Evolutionary conservation across 75 land plant genomes (phyloP).

Genomic region (Pinus albicaulis): DNA sequence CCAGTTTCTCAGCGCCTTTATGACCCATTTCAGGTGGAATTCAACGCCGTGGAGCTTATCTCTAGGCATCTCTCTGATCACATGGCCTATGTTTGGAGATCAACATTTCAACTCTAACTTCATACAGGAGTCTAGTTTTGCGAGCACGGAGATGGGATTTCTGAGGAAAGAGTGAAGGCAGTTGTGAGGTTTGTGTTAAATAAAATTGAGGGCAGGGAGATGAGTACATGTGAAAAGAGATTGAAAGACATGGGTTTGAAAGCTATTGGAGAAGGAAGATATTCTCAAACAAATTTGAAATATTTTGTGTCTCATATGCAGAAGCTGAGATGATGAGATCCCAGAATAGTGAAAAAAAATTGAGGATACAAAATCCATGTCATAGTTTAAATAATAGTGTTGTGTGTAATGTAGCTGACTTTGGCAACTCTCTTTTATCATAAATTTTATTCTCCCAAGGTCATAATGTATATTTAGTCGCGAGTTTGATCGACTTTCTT

Average conservation of each 20-base stretch:
- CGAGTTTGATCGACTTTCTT: no score
- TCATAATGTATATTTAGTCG: no score
- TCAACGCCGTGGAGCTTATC: background rate
- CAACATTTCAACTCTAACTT: background rate
- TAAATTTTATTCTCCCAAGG: no score
- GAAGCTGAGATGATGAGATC: background rate
- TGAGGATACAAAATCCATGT: no score
- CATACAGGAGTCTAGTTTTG: background rate
- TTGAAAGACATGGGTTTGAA: background rate
- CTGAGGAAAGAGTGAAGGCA: background rate
- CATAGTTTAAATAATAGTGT: no score
- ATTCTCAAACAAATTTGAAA: background rate
- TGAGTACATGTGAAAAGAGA: background rate
- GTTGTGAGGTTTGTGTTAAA: background rate
- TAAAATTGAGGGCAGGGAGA: background rate
- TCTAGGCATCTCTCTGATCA: constrained; percentile 6
- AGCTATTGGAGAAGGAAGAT: background rate
- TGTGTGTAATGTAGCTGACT: no score
- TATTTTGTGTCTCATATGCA: background rate
- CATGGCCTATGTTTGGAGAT: constrained; percentile 12
- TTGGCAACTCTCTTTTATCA: no score
- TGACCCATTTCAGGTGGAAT: constrained; percentile 18
- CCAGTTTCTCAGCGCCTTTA: constrained; percentile 1
- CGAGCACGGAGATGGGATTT: background rate
- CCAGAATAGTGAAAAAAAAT: no score